These are phyloP conservation scores for Barnettozyma sucrosica DNA, from an alignment of 805 yeast genomes.

Conservation along the genomic window DNA sequence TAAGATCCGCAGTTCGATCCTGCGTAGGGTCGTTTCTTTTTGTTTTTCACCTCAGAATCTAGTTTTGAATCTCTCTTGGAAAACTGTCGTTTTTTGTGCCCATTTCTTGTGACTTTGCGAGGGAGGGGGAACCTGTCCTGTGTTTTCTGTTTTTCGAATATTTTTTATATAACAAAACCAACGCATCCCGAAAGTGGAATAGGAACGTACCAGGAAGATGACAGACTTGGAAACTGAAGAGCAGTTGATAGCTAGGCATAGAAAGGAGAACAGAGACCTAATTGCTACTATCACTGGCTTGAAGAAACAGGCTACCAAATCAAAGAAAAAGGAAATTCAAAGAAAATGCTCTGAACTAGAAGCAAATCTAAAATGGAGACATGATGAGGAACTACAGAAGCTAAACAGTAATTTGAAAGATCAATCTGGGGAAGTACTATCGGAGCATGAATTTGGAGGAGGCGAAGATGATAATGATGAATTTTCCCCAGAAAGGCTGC, in stretches of 20 bases:
- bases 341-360: slow-evolving; percentile 58
- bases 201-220: not conserved
- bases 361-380: slow-evolving; percentile 45
- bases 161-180: not conserved
- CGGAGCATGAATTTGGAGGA: slow-evolving; percentile 34
- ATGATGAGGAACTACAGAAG: slow-evolving; percentile 43
- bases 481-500: slow-evolving; percentile 59
- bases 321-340: slow-evolving; percentile 63
- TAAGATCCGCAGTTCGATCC: slow-evolving; percentile 48
- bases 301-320: slow-evolving; percentile 79
- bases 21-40: slow-evolving; percentile 39
- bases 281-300: slow-evolving; percentile 63
- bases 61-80: not conserved
- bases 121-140: no score
- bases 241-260: slow-evolving; percentile 52
- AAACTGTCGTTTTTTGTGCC: no score
- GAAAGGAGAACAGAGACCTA: slow-evolving; percentile 62
- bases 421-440: slow-evolving; percentile 20
- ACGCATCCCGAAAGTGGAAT: not conserved
- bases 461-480: slow-evolving; percentile 35
- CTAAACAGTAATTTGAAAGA: not conserved
- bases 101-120: no score
- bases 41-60: not conserved
- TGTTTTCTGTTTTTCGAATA: not conserved
- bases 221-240: slow-evolving; percentile 37